Evolutionary conservation across 2,329 filamentous ascomycete genomes (phyloP).

Genomic region (Hirsutella rhossiliensis): DNA sequence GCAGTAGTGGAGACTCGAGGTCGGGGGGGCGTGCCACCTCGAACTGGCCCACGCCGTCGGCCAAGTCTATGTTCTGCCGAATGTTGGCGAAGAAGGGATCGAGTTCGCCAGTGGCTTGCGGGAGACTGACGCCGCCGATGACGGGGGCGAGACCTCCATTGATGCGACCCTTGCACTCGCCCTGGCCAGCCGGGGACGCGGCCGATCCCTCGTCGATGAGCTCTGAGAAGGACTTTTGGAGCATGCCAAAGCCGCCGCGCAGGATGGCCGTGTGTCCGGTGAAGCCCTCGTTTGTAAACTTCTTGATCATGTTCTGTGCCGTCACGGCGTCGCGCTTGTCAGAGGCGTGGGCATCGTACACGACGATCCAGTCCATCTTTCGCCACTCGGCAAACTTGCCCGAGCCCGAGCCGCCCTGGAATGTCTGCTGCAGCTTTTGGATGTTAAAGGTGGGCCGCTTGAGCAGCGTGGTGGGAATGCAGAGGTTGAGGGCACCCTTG

Average conservation of each 20-base stretch:
- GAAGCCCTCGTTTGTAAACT: conserved; percentile 81
- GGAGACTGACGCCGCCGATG: conserved; percentile 81
- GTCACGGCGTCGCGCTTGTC: conserved; percentile 71
- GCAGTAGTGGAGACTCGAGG: conserved; percentile 44
- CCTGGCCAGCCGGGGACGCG: conserved; percentile 10
- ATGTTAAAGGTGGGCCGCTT: conserved; percentile 87
- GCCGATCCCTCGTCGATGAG: conserved; percentile 43
- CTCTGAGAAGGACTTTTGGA: conserved; percentile 54
- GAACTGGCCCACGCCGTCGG: conserved; percentile 82
- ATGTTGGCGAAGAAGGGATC: conserved; percentile 97
- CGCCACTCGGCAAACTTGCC: conserved; percentile 67
- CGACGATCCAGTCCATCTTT: conserved; percentile 62
- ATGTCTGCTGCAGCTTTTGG: conserved; percentile 76
- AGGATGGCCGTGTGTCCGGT: conserved; percentile 62
- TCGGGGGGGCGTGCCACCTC: conserved; percentile 36
- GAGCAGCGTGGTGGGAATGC: conserved; percentile 85
- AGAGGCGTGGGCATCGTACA: conserved; percentile 71
- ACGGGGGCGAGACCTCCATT: conserved; percentile 48
- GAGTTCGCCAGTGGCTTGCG: conserved; percentile 50
- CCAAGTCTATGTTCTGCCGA: conserved; percentile 88
- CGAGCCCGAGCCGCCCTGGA: conserved; percentile 59
- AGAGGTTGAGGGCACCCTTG: conserved; percentile 74
- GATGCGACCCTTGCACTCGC: conserved; percentile 12
- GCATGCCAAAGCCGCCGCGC: conserved; percentile 68
- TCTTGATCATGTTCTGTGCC: conserved; percentile 81